Evolutionary conservation across 345 rosid genomes (phyloP), one percentile per base, ranked within the genome.

Genomic region (Acer yangbiense): DNA sequence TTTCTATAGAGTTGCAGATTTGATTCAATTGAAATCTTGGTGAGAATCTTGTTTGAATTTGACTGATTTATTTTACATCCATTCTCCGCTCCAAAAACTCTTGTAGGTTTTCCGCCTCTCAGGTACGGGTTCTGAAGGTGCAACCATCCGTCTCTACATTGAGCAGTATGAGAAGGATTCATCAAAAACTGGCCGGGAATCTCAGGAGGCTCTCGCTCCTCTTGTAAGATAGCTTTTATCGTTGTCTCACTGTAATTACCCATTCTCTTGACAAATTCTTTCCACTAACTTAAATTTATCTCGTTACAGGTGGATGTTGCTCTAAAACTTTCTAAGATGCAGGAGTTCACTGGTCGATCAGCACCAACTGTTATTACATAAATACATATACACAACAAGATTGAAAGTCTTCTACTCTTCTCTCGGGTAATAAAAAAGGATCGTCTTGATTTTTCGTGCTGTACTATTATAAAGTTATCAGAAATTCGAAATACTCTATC

Each of bases 81-180:
- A 50, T 35, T 25, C 29, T 71, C 10, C 25, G 4, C 52, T 32
- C 69, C 50, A 29, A 68, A 72, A 7, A 55, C 73, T 10, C 69
- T 32, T 75, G 82, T 89, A 96, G 98, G 84, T 97, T 54, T 97
- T 94, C 93, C 98, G 98, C 72, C 96, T 94, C 48, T 97, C 98
- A 1, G 99, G 99, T 84, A 94, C 98, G 14, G 99, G 99, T 44
- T 97, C 99, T 44, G 98, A 88, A 86, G 99, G 99, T 79, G 99
- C 98, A 78, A 94, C 99, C 7, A 93, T 97, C 88, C 86, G 98
- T 12, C 96, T 97, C 35, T 97, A 97, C 86, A 93, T 97, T 46
- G 99, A 97, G 83, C 98, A 94, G 79, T 97, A 94, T 27, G 98
- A 94, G 88, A 94, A 94, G 86, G 96, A 97, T 88, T 77, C 98